phyloP scores from a whole-genome alignment of 164 flowering plant species.

The Protea cynaroides region DNA sequence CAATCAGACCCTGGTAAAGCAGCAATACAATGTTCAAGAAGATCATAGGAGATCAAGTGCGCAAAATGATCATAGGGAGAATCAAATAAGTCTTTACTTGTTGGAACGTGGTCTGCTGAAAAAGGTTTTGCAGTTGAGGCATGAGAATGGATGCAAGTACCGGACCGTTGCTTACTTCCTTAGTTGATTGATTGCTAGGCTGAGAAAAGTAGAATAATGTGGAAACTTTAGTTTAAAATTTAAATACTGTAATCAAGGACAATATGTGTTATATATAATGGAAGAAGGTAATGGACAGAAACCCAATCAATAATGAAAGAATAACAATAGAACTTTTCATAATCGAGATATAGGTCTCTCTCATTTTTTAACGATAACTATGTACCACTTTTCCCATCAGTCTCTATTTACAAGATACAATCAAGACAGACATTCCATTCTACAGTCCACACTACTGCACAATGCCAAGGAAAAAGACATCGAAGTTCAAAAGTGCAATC shows the following conservation, averaged over 20 bases:
- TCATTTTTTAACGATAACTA: too few relatives aligned
- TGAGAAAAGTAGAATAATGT: slow-evolving; percentile 13
- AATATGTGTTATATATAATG: too few relatives aligned
- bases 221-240: too few relatives aligned
- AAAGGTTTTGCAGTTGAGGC: slow-evolving; percentile 91
- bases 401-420: too few relatives aligned
- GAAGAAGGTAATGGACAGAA: neutral
- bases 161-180: slow-evolving; percentile 39
- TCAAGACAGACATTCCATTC: too few relatives aligned
- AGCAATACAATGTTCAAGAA: slow-evolving; percentile 8
- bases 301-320: neutral
- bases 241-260: neutral
- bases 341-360: too few relatives aligned
- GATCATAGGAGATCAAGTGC: neutral
- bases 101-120: slow-evolving; percentile 86
- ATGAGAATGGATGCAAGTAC: slow-evolving; percentile 55
- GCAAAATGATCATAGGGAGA: neutral
- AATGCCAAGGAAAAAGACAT: too few relatives aligned
- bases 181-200: slow-evolving; percentile 43
- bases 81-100: slow-evolving; percentile 41
- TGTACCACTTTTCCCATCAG: too few relatives aligned
- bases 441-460: too few relatives aligned
- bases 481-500: too few relatives aligned
- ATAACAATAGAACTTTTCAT: neutral
- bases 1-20: slow-evolving; percentile 64